Evolutionary conservation across 805 yeast species (phyloP).

Genomic region (Candida ipomoeae): DNA sequence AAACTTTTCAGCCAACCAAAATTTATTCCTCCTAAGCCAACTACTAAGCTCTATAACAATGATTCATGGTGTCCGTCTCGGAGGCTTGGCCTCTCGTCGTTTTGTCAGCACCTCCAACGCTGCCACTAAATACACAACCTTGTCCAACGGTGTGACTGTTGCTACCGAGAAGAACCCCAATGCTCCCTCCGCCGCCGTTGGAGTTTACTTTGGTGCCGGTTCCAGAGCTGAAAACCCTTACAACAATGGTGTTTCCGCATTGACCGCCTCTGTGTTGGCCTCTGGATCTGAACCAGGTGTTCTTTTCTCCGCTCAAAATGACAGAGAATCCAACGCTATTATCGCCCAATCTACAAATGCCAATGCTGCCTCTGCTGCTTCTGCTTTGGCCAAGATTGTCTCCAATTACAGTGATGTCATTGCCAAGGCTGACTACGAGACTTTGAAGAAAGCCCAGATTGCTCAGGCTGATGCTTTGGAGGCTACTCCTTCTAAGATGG

Average conservation of each 20-base stretch:
- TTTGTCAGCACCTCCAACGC: constrained; percentile 53
- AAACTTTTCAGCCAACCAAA: constrained; percentile 9
- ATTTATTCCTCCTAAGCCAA: constrained; percentile 9
- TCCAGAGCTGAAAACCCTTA: constrained; percentile 74
- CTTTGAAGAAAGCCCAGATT: constrained; percentile 44
- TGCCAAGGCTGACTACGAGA: constrained; percentile 44
- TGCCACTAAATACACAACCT: constrained; percentile 65
- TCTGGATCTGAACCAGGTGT: constrained; percentile 51
- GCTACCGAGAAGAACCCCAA: constrained; percentile 62
- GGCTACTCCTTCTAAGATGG: constrained; percentile 50
- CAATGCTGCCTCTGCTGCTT: constrained; percentile 49
- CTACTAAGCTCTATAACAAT: constrained; percentile 16
- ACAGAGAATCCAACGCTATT: constrained; percentile 64
- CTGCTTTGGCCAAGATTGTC: constrained; percentile 44
- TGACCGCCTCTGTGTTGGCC: constrained; percentile 51
- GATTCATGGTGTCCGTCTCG: constrained; percentile 43
- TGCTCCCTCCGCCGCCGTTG: constrained; percentile 57
- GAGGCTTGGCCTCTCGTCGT: constrained; percentile 44
- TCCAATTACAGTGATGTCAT: constrained; percentile 35
- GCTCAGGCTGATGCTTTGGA: constrained; percentile 53
- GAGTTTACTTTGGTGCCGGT: constrained; percentile 73
- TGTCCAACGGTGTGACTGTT: constrained; percentile 69
- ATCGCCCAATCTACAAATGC: constrained; percentile 52
- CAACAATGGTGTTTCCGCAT: constrained; percentile 76
- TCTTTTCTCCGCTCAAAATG: constrained; percentile 47